Evolutionary conservation across 1,284 basidiomycete species (phyloP).

Genomic region (Ceratobasidium papillatum): DNA sequence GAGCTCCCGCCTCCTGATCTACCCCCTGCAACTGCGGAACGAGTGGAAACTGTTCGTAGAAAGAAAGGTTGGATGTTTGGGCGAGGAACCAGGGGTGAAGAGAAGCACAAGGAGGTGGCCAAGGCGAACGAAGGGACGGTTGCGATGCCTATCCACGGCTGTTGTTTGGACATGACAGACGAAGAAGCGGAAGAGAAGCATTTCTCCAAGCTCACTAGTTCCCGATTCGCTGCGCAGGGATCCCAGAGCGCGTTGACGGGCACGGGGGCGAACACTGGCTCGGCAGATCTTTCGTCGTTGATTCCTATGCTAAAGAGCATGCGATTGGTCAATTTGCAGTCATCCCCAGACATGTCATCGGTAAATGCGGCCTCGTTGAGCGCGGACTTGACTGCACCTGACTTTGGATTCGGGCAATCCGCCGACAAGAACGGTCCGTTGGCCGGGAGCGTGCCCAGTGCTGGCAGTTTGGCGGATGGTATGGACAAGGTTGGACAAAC

Average conservation of each 20-base stretch:
- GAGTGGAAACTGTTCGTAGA: constrained; percentile 16
- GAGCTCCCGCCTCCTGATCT: constrained; percentile 58
- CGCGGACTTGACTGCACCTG: constrained; percentile 61
- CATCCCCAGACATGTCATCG: constrained; percentile 34
- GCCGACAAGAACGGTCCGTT: constrained; percentile 64
- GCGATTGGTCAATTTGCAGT: constrained; percentile 58
- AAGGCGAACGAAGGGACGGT: constrained; percentile 16
- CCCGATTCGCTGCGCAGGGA: constrained; percentile 14
- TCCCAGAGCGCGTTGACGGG: constrained; percentile 2
- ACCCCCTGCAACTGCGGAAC: constrained; percentile 38
- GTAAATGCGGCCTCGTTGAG: constrained; percentile 29
- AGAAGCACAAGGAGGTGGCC: background rate
- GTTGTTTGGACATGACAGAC: constrained; percentile 57
- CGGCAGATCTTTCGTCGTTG: constrained; percentile 62
- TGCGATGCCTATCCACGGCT: constrained; percentile 42
- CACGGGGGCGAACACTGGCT: constrained; percentile 51
- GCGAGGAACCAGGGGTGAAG: constrained; percentile 18
- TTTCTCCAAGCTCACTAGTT: constrained; percentile 42
- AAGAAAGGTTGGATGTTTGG: constrained; percentile 33
- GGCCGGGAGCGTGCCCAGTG: constrained; percentile 75
- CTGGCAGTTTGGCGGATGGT: constrained; percentile 72
- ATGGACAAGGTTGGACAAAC: constrained; percentile 75
- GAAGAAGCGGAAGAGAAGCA: constrained; percentile 60
- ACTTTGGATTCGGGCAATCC: constrained; percentile 69
- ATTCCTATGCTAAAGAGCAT: constrained; percentile 63